These are phyloP conservation scores for Eleusine coracana DNA, from an alignment of 176 grass and related monocot species.

Conservation along the genomic window DNA sequence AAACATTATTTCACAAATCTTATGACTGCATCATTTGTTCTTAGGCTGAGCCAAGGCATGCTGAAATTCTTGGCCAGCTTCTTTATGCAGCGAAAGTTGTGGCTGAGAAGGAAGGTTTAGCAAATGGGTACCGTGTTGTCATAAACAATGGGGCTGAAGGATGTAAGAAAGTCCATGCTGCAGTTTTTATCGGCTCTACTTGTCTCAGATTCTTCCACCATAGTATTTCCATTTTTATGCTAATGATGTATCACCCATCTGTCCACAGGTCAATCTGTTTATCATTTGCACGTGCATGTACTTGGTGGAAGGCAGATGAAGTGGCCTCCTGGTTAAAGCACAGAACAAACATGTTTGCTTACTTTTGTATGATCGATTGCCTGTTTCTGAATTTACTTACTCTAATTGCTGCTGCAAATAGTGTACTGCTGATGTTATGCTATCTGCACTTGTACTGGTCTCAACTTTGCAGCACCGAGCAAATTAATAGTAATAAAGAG, in stretches of 20 bases:
- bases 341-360: neutral
- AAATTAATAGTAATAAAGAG: neutral
- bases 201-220: neutral
- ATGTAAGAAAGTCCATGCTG: conserved; percentile 58
- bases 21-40: neutral
- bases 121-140: conserved; percentile 68
- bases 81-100: conserved; percentile 81
- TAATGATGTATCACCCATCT: neutral
- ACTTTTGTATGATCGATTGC: neutral
- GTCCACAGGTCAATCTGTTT: conserved; percentile 83
- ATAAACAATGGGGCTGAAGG: conserved; percentile 88
- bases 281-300: conserved; percentile 87
- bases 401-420: neutral
- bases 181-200: neutral
- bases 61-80: conserved; percentile 77
- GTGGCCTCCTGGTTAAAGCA: conserved; percentile 80
- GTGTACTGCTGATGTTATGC: neutral
- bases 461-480: neutral
- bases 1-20: neutral
- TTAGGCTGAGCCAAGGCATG: conserved; percentile 83
- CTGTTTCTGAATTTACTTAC: neutral
- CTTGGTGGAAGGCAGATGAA: conserved; percentile 89
- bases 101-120: conserved; percentile 86
- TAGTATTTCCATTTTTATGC: neutral
- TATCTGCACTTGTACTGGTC: neutral